Evolutionary conservation across 441 rosid species (phyloP).

Genomic region (Kokia cookei): DNA sequence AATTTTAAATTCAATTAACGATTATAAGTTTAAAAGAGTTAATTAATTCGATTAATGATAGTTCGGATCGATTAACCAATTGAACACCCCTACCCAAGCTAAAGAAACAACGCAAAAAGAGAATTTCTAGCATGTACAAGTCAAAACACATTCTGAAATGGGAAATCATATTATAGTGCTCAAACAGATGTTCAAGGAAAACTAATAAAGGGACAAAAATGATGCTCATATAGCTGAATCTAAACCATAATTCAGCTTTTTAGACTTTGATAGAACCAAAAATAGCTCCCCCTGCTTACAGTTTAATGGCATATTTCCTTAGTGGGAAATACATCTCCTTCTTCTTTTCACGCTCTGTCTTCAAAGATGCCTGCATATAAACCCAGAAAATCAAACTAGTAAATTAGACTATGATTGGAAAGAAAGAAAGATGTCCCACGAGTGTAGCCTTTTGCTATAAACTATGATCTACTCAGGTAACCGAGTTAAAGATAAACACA

Average conservation of each 20-base stretch:
- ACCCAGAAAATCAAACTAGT: background rate
- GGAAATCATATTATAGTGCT: background rate
- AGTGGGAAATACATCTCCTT: slow-evolving; percentile 57
- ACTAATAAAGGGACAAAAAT: background rate
- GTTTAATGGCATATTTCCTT: slow-evolving; percentile 71
- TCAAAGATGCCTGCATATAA: slow-evolving; percentile 42
- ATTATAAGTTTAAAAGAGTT: no score
- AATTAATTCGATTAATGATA: no score
- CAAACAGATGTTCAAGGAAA: background rate
- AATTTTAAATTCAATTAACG: no score
- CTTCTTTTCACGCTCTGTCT: slow-evolving; percentile 69
- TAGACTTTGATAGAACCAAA: background rate
- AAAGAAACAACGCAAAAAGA: background rate
- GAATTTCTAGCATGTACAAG: background rate
- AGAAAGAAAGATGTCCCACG: background rate
- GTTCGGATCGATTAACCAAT: no score
- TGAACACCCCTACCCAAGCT: background rate
- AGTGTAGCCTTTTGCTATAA: background rate
- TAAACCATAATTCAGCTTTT: background rate
- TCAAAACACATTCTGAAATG: background rate
- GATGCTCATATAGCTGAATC: background rate
- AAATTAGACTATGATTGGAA: background rate
- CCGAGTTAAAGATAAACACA: background rate
- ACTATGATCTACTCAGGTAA: background rate
- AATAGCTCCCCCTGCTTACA: slow-evolving; percentile 13